Conservation (phyloP, 495 filamentous ascomycete genomes). For the Penicillium cosmopolitanum region DNA sequence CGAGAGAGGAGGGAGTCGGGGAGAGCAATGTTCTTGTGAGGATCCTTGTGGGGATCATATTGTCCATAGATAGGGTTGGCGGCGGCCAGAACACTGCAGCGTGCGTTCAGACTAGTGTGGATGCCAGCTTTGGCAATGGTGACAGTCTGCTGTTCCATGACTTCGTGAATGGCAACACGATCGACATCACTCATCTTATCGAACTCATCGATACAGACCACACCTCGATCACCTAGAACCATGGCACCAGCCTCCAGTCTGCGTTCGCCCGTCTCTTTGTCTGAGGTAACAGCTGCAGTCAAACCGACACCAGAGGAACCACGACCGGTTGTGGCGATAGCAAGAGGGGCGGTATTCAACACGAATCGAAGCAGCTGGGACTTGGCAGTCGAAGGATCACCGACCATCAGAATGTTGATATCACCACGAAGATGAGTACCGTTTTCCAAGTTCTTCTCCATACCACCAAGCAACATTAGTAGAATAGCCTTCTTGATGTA, state of each 20-base stretch:
- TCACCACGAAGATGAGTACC: conserved; percentile 97
- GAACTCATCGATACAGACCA: conserved; percentile 99
- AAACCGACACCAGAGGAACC: conserved; percentile 98
- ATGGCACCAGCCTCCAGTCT: conserved; percentile 97
- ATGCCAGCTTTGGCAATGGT: conserved; percentile 99
- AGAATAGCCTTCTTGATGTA: conserved; percentile 98
- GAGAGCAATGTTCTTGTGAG: conserved; percentile 96
- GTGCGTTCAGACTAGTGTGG: conserved; percentile 95
- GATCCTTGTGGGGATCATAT: conserved; percentile 98
- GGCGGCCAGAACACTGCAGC: conserved; percentile 95
- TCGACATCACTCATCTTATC: conserved; percentile 99
- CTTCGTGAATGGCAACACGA: conserved; percentile 98
- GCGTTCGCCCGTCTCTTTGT: conserved; percentile 97
- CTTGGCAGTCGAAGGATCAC: conserved; percentile 98
- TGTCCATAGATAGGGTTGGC: conserved; percentile 98
- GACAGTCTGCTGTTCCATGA: conserved; percentile 99
- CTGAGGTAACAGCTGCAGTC: conserved; percentile 92
- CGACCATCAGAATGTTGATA: conserved; percentile 99
- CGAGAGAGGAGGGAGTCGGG: conserved; percentile 96
- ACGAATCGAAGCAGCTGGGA: conserved; percentile 98
- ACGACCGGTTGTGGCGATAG: conserved; percentile 96
- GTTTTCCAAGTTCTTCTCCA: conserved; percentile 99
- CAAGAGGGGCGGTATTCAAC: conserved; percentile 93
- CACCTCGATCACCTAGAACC: conserved; percentile 95
- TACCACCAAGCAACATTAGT: conserved; percentile 94